Percentiles rank a stretch among this genome's conserved stretches.
phyloP scores from a whole-genome alignment of 139 green algal species.

The Auxenochlorella pyrenoidosa region DNA sequence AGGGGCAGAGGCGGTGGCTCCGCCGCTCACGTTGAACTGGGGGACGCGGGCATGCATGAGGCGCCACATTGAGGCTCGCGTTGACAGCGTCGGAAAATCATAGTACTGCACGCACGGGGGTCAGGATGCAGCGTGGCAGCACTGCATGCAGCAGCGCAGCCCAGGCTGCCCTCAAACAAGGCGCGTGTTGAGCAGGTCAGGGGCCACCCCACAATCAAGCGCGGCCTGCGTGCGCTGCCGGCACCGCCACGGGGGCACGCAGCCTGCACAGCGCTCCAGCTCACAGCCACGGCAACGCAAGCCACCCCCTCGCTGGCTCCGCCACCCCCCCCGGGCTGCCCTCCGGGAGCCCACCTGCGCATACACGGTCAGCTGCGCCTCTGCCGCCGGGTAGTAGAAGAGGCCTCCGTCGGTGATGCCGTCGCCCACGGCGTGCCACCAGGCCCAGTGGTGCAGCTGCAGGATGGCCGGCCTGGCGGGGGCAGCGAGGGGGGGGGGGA shows the following conservation, averaged over 20 bases:
- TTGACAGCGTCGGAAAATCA: slow-evolving; percentile 9
- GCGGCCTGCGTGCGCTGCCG: too few relatives aligned
- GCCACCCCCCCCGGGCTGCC: too few relatives aligned
- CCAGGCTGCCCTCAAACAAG: too few relatives aligned
- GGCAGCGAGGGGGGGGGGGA: neutral
- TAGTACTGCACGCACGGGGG: neutral
- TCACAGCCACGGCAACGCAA: too few relatives aligned
- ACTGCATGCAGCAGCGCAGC: too few relatives aligned
- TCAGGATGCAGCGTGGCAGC: too few relatives aligned
- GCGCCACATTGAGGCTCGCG: slow-evolving; percentile 18
- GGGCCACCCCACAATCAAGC: too few relatives aligned
- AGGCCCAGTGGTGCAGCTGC: slow-evolving; percentile 24
- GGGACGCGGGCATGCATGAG: neutral
- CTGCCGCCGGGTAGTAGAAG: slow-evolving; percentile 2
- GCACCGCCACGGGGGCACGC: too few relatives aligned
- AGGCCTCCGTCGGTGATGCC: neutral
- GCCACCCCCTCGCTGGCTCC: too few relatives aligned
- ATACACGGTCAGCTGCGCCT: slow-evolving; percentile 28
- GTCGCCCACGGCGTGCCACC: slow-evolving; percentile 26
- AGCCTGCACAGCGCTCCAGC: too few relatives aligned
- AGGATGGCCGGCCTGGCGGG: slow-evolving; percentile 2
- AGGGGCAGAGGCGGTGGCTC: too few relatives aligned
- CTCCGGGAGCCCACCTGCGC: neutral
- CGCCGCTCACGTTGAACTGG: slow-evolving; percentile 24
- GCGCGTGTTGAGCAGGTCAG: too few relatives aligned